Evolutionary conservation across 768 basidiomycete species (phyloP), one percentile per base, ranked within the genome.

Genomic region (Hypholoma fasciculare): DNA sequence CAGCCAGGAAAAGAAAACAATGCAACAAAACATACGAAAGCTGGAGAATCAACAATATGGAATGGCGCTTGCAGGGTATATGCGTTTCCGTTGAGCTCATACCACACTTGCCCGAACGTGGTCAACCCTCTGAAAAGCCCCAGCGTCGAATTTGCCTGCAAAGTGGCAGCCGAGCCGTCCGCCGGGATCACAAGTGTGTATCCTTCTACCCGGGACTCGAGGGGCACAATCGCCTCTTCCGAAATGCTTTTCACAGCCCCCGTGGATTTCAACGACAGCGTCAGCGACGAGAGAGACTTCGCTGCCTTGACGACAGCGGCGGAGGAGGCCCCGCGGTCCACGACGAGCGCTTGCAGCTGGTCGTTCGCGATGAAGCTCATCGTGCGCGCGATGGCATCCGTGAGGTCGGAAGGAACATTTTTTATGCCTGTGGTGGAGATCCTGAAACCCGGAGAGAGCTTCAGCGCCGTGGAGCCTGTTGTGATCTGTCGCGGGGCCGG

Each of bases 51-150:
- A 13, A 65, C 62, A 56, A 92, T 87, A 20, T 76, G 69, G 47
- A 88, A 72, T 0, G 88, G 88, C 1, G 83, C 84, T 30, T 80
- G 69, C 9, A 82, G 65, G 2, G 82, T 81, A 66, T 88, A 90
- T 0, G 76, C 78, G 23, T 72, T 72, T n/a, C 77, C 80, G 23
- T 76, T 67, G 60, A 74, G 69, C 54, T 81, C 72, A 67, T 89
- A 91, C 81, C 88, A 88, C 26, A 92, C 67, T 65, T 88, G 87
- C 19, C 74, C 73, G 68, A 94, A 92, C 4, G 90, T 92, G 4
- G 89, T 86, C 63, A 92, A 67, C 9, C 90, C 92, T 57, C 90
- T 75, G 65, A 87, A 82, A 49, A 92, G 68, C 0, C 90, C 90
- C 50, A 92, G 71, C 0, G 86, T 83, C 43, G 86, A 84, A 62